A percentile compares a stretch with the other conserved stretches of the same genome.
These are phyloP conservation scores for Yamadazyma taylorii DNA, from an alignment of 1,139 yeast genomes.

Conservation along the genomic window DNA sequence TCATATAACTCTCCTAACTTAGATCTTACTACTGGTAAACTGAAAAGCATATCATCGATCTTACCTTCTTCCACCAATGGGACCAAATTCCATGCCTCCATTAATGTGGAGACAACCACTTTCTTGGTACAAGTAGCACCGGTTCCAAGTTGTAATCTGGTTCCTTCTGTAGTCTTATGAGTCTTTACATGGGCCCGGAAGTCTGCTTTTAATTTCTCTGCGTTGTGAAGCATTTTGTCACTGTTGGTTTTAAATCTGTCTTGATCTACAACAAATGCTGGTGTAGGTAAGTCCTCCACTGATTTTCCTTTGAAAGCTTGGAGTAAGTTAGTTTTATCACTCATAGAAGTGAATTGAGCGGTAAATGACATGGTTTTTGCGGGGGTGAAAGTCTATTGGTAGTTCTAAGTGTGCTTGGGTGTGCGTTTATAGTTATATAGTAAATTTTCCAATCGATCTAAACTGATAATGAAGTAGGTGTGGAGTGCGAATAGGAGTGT, in stretches of 20 bases:
- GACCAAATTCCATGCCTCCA: constrained; percentile 60
- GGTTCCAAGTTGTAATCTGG: constrained; percentile 29
- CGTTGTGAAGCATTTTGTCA: constrained; percentile 32
- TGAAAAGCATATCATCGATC: constrained; percentile 62
- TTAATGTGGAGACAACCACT: constrained; percentile 69
- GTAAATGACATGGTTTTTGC: constrained; percentile 13
- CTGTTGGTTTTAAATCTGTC: constrained; percentile 25
- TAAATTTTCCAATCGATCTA: too few species aligned
- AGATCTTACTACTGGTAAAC: constrained; percentile 64
- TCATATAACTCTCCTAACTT: constrained; percentile 52
- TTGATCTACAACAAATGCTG: constrained; percentile 31
- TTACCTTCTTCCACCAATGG: constrained; percentile 44
- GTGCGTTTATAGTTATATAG: too few species aligned
- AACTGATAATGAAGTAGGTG: too few species aligned
- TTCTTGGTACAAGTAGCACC: constrained; percentile 33
- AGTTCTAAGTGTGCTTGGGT: too few species aligned
- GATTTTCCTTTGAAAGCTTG: constrained; percentile 25
- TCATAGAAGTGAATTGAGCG: constrained; percentile 18
- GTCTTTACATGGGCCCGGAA: constrained; percentile 78
- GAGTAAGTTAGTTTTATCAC: constrained; percentile 26
- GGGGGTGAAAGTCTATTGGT: too few species aligned
- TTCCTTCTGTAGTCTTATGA: constrained; percentile 54
- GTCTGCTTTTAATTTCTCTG: constrained; percentile 27
- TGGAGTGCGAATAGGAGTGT: too few species aligned
- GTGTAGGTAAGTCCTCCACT: constrained; percentile 35